Base-by-base conservation (phyloP, 208 protist species). In the Strigomonas culicis region DNA sequence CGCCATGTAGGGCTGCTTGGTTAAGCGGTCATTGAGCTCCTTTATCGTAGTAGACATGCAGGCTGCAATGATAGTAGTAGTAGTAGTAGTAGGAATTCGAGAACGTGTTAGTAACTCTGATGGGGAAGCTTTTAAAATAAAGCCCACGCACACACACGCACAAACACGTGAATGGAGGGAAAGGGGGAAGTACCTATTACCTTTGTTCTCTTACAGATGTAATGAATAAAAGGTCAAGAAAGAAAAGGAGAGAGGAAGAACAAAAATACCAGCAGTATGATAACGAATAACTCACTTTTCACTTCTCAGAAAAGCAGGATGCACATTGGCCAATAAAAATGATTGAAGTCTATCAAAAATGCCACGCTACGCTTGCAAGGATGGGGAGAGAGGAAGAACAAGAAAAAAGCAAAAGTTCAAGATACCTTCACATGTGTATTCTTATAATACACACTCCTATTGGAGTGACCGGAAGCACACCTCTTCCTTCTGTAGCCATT, bases 1-100 rank as follows among this genome's bases (percentile, higher is more conserved):
- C 1, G 63, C 72, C 11, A 86, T 60, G 76, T 86, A 91, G 31
- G 84, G 66, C 61, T 82, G 67, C 60, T 80, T 82, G 17, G 66
- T 84, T 21, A 91, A 73, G 1, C 68, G 60, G 27, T 83, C 79
- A 64, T 88, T 88, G 27, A 88, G 70, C 13, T 90, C 77, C 39
- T 75, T 75, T 52, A 90, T 70, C 28, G 77, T 58, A 0, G 53
- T 57, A 21, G 64, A 49, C 62, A 75, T 75, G n/a, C n/a, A n/a
- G n/a, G n/a, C n/a, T n/a, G n/a, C n/a, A n/a, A n/a, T n/a, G n/a
- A n/a, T n/a, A n/a, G n/a, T n/a, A n/a, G n/a, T n/a, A n/a, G n/a
- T n/a, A n/a, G n/a, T n/a, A n/a, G n/a, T n/a, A n/a, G n/a, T n/a
- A n/a, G n/a, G n/a, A n/a, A n/a, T n/a, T n/a, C n/a, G n/a, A n/a